Evolutionary conservation across 768 basidiomycete species (phyloP), one percentile per base, ranked within the genome.

Genomic region (Calocera viscosa): DNA sequence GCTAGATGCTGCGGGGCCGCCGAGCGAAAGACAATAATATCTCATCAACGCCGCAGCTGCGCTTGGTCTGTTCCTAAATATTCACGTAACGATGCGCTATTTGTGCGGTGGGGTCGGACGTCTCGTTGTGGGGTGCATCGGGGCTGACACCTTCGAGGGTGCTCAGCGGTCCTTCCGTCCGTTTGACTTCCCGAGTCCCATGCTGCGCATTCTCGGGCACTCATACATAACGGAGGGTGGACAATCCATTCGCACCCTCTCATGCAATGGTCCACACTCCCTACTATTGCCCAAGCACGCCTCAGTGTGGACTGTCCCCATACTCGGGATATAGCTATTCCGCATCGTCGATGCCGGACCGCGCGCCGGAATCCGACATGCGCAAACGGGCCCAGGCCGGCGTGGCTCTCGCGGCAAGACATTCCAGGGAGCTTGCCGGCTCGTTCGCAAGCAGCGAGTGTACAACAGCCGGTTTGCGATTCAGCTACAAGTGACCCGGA

Each of bases 21-120:
- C 5, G 53, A 12, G 26, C 24, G 5, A 30, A 26, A 60, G 10
- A 26, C 53, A 60, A 12, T 60, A 16, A 16, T 32, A 60, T 28
- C 26, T 2, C 16, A 11, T 5, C 24, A 28, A 5, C 19, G 43
- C 43, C 19, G 43, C 43, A 7, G 14, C 53, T 30, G 11, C 14
- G 53, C 53, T 26, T 60, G 53, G 53, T 30, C 53, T 60, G 22
- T 14, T 60, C 26, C 7, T 10, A 30, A 60, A 60, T 60, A 14
- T 28, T 60, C 53, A 60, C 53, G 53, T 14, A 60, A 30, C 8
- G 53, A 60, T 60, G 53, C 53, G 53, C 53, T 32, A 60, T 60
- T 60, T 60, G 53, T 16, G 22, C 30, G 11, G 24, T 28, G 53
- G 53, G 53, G 26, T 60, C 24, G 16, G 30, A 60, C 7, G 53